Base-by-base conservation (phyloP, 2,329 filamentous ascomycete species). In the Beauveria scarabaeidicola region DNA sequence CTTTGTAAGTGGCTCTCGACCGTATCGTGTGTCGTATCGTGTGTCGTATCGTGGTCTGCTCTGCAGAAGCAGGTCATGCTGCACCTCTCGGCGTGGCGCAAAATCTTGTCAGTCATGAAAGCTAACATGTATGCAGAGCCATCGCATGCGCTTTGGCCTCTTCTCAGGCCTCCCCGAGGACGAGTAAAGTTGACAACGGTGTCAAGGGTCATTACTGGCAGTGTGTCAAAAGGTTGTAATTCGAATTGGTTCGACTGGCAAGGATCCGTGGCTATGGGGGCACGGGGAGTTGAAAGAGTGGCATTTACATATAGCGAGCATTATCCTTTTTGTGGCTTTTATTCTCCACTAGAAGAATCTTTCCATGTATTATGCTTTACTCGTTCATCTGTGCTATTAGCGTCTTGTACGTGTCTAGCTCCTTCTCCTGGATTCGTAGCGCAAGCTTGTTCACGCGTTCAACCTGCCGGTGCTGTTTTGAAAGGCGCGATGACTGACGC, bases 91-190 rank as follows among this genome's bases (percentile, higher is more conserved):
- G 29, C 7, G 13, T 38, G 21, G 17, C 27, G 25, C 23, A n/a
- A 13, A 13, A 19, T 51, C 10, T 32, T 21, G 9, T 10, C 40
- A 40, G 11, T 13, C 11, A 36, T 48, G 11, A 46, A 21, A n/a
- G 60, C 72, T 73, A 65, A 71, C 63, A 15, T 59, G 56, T 23
- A 40, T 47, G 51, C 73, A 91, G 87, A 89, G 86, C 73, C 88
- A 91, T 74, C 86, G 88, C 62, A 86, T 90, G 81, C 83, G 88
- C 68, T 87, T 91, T 71, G 87, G 87, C 57, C 76, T 90, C 62
- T 89, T 91, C 71, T 88, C 86, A 61, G 85, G 85, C 38, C 74
- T 82, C 62, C 84, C 85, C 48, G 87, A 89, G 67, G 86, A 89
- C 59, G 75, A 67, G 47, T 59, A 43, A 23, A 40, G 29, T 55